Conservation (phyloP, 306 rosid genomes). For the Prunus kanzakura region DNA sequence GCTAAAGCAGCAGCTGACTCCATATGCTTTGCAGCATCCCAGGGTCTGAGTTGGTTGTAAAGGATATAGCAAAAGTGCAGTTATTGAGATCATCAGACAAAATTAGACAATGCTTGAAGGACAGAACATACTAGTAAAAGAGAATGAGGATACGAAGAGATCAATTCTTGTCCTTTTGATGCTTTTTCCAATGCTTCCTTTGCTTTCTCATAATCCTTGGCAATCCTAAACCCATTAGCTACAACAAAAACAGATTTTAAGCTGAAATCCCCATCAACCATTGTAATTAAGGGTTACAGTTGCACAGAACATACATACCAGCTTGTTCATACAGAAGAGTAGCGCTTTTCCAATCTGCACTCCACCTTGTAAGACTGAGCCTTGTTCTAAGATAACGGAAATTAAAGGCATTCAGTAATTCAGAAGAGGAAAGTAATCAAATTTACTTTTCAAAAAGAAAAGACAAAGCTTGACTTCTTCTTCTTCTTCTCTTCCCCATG, state of each 20-base stretch:
- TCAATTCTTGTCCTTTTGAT: conserved; percentile 93
- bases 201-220: conserved; percentile 78
- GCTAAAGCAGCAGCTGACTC: conserved; percentile 93
- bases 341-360: conserved; percentile 84
- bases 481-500: not conserved
- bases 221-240: conserved; percentile 77
- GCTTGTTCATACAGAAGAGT: conserved; percentile 88
- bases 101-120: not conserved
- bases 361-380: conserved; percentile 92
- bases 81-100: not conserved
- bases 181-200: conserved; percentile 87
- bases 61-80: conserved; percentile 31
- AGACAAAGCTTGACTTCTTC: not conserved
- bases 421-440: conserved; percentile 3
- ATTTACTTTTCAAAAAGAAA: not conserved
- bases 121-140: not conserved
- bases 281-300: not conserved
- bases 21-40: conserved; percentile 99
- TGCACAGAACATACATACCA: conserved; percentile 40
- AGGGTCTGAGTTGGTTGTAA: conserved; percentile 63
- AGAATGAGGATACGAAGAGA: conserved; percentile 88
- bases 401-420: conserved; percentile 1
- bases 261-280: conserved; percentile 6
- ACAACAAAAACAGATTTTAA: conserved; percentile 28
- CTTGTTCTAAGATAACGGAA: conserved; percentile 47